Percentiles rank a stretch among this genome's conserved stretches.
Conservation (phyloP, 2,329 filamentous ascomycete species). For the Myrmaecium sp. region DNA sequence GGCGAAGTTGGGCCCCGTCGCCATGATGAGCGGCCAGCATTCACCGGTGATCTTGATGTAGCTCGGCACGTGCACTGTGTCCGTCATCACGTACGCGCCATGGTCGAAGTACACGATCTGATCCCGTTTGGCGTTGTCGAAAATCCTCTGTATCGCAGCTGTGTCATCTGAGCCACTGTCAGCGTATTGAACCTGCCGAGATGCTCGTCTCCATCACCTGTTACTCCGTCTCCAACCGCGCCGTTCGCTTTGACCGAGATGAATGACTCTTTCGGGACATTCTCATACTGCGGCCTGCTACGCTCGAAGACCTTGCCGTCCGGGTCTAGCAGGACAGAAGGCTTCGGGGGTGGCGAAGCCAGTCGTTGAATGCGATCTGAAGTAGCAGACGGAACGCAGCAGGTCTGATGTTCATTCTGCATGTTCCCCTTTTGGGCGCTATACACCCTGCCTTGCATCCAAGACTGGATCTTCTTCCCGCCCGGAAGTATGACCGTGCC, state of each 20-base stretch:
- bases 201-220: constrained; percentile 65
- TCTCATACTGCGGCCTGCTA: constrained; percentile 31
- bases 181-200: too few species aligned
- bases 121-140: constrained; percentile 44
- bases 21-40: constrained; percentile 70
- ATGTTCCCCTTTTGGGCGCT: too few species aligned
- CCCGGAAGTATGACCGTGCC: constrained; percentile 42
- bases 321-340: constrained; percentile 44
- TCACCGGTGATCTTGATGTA: constrained; percentile 71
- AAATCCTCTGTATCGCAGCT: constrained; percentile 53
- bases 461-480: too few species aligned
- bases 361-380: too few species aligned
- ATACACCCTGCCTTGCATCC: too few species aligned
- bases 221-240: constrained; percentile 34
- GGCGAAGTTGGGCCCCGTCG: constrained; percentile 39
- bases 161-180: constrained; percentile 66
- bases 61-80: constrained; percentile 41
- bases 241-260: constrained; percentile 32
- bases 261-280: constrained; percentile 43
- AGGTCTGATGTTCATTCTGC: too few species aligned
- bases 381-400: too few species aligned
- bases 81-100: constrained; percentile 37
- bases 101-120: constrained; percentile 41
- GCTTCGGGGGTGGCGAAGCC: constrained; percentile 44
- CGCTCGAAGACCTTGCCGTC: constrained; percentile 32